Conservation (phyloP, 2,329 filamentous ascomycete genomes). For the Amylocarpus encephaloides region DNA sequence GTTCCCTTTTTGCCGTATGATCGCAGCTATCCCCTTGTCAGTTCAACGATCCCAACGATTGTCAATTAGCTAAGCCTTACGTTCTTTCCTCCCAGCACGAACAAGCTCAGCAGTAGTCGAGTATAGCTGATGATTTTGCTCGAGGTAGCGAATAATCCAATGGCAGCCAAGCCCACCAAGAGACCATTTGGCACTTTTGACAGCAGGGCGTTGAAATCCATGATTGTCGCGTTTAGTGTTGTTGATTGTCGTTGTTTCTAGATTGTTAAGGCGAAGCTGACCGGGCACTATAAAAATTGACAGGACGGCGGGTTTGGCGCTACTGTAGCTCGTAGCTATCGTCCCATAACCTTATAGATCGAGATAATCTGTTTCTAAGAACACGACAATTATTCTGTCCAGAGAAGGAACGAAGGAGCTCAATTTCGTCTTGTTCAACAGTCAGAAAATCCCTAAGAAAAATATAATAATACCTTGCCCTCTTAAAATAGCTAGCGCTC, state of each 20-base stretch:
- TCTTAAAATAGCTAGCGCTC: no score
- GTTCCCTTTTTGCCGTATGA: conserved; percentile 87
- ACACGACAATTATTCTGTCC: no score
- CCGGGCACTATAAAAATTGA: no score
- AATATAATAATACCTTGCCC: no score
- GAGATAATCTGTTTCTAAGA: no score
- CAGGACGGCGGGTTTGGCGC: no score
- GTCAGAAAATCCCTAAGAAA: no score
- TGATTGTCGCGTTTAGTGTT: conserved; percentile 4
- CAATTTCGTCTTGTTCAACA: no score
- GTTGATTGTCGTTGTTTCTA: not conserved
- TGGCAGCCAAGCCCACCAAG: conserved; percentile 33
- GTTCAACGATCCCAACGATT: not conserved
- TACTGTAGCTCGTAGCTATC: no score
- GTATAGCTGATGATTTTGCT: conserved; percentile 52
- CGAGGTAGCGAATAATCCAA: conserved; percentile 55
- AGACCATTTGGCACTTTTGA: conserved; percentile 17
- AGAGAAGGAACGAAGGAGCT: no score
- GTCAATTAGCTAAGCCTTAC: conserved; percentile 36
- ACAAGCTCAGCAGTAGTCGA: conserved; percentile 58
- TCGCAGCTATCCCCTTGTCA: conserved; percentile 54
- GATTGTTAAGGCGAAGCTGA: not conserved
- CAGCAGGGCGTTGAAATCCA: conserved; percentile 17
- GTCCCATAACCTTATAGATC: no score
- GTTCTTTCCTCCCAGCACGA: conserved; percentile 58